Percentiles rank a stretch among this genome's conserved stretches.
These are phyloP conservation scores for Aspergillus puulaauensis DNA, from an alignment of 2,329 filamentous ascomycete genomes.

Conservation along the genomic window DNA sequence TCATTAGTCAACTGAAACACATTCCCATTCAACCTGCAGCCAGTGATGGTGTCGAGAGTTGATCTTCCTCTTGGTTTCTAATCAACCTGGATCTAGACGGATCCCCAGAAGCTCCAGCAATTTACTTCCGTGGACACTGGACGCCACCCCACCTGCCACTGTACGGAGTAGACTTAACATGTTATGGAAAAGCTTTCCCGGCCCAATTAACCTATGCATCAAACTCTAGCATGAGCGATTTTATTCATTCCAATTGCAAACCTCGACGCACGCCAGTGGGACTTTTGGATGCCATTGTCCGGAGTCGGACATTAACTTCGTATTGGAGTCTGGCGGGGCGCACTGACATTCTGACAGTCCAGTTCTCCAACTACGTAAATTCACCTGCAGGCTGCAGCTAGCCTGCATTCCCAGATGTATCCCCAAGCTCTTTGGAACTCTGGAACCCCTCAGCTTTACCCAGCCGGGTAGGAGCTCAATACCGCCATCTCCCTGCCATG, in stretches of 20 bases:
- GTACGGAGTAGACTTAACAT: not conserved
- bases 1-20: not conserved
- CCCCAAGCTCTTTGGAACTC: no score
- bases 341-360: not conserved
- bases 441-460: not conserved
- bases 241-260: slow-evolving; percentile 7
- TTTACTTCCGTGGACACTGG: no score
- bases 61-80: not conserved
- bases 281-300: not conserved
- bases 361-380: not conserved
- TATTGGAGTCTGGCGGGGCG: not conserved
- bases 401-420: no score
- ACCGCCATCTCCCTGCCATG: not conserved
- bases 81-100: not conserved
- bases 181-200: not conserved
- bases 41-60: not conserved
- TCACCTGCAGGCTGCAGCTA: not conserved
- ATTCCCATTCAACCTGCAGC: not conserved
- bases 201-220: not conserved
- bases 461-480: not conserved
- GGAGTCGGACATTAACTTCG: not conserved
- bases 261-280: not conserved
- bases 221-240: not conserved
- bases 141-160: no score
- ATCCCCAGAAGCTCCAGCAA: not conserved